A percentile compares a stretch with the other conserved stretches of the same genome.
Conservation (phyloP, 768 basidiomycete genomes). For the Kwoniella europaea region DNA sequence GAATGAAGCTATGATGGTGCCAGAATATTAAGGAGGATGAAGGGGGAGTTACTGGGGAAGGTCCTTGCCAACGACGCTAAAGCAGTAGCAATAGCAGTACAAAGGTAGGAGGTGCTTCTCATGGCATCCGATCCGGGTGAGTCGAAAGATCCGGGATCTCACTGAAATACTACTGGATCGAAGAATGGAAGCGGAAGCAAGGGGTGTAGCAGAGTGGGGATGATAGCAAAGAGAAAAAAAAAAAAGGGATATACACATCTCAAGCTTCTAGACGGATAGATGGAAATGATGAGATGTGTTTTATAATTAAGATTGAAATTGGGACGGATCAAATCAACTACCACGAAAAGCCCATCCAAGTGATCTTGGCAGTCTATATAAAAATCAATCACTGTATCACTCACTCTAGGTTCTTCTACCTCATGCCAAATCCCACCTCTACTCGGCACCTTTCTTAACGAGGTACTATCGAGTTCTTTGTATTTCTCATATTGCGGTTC, state of each 20-base stretch:
- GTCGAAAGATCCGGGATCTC: not conserved
- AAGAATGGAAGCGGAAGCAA: too few relatives aligned
- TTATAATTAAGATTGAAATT: not conserved
- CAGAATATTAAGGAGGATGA: not conserved
- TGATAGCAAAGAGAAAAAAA: not conserved
- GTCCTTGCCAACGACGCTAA: slow-evolving; percentile 14
- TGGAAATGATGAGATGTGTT: not conserved
- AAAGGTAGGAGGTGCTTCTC: slow-evolving; percentile 18
- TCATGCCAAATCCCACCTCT: slow-evolving; percentile 45
- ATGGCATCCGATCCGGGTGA: not conserved
- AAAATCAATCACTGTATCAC: slow-evolving; percentile 13
- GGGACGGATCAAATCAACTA: not conserved
- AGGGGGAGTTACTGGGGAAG: not conserved
- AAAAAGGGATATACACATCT: slow-evolving; percentile 6
- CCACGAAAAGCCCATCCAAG: not conserved
- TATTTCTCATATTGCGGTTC: slow-evolving; percentile 11
- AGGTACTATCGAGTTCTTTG: slow-evolving; percentile 18
- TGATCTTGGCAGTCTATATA: slow-evolving; percentile 13
- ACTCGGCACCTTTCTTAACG: slow-evolving; percentile 38
- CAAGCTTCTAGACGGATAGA: slow-evolving; percentile 1
- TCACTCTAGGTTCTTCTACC: slow-evolving; percentile 32
- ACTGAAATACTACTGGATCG: too few relatives aligned
- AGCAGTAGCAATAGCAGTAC: not conserved
- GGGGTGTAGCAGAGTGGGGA: not conserved
- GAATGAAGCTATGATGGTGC: not conserved